phyloP scores from a whole-genome alignment of 768 basidiomycete species.

The Amylocystis lapponica region DNA sequence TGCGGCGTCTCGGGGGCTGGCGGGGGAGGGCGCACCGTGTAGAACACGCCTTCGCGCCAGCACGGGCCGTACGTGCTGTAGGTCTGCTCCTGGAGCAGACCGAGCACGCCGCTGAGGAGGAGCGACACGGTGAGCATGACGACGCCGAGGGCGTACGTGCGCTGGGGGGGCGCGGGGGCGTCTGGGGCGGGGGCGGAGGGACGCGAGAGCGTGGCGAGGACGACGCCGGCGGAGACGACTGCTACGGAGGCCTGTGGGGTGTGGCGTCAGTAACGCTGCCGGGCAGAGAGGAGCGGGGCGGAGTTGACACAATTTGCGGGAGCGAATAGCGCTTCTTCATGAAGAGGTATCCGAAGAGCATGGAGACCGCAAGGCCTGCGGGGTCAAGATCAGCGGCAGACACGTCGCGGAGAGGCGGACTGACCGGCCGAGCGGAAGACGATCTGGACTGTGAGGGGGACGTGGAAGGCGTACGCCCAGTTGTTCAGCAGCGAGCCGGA shows the following conservation, averaged over 20 bases:
- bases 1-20: neutral
- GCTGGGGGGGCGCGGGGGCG: slow-evolving; percentile 10
- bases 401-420: slow-evolving; percentile 12
- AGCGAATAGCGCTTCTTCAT: slow-evolving; percentile 52
- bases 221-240: slow-evolving; percentile 64
- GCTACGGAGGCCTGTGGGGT: slow-evolving; percentile 50
- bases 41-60: slow-evolving; percentile 84
- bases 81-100: slow-evolving; percentile 71
- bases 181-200: slow-evolving; percentile 30
- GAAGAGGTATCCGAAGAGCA: slow-evolving; percentile 63
- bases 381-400: neutral
- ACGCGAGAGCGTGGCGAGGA: slow-evolving; percentile 66
- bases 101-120: slow-evolving; percentile 61
- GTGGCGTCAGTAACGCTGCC: too few species aligned
- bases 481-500: slow-evolving; percentile 72
- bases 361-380: slow-evolving; percentile 68
- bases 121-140: slow-evolving; percentile 61
- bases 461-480: slow-evolving; percentile 71
- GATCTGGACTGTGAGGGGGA: slow-evolving; percentile 75
- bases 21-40: slow-evolving; percentile 48
- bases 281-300: neutral
- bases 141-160: slow-evolving; percentile 57
- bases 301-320: slow-evolving; percentile 47
- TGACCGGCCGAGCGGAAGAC: slow-evolving; percentile 80
- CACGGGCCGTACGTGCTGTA: slow-evolving; percentile 68